Base-by-base conservation (phyloP, 306 rosid species). In the Pyrus bretschneideri region DNA sequence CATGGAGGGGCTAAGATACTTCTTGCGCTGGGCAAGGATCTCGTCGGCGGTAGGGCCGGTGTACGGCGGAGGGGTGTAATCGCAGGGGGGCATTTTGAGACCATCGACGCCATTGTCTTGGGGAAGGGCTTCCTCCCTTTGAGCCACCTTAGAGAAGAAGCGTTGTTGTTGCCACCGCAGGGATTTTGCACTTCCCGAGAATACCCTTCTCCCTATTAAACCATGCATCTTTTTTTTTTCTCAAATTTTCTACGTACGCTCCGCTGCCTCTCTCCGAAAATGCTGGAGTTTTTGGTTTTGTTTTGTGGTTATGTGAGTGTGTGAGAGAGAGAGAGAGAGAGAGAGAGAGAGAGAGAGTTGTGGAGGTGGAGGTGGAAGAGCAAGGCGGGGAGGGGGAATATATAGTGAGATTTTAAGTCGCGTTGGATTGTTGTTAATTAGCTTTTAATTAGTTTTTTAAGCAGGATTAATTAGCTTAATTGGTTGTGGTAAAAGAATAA, bases 1-100 rank as follows among this genome's bases (percentile, higher is more conserved):
- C 84, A 95, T 44, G n/a, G 99, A 83, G 14, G 99, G 99, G 86
- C 88, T 92, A 65, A 95, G 97, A 66, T 80, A 91, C 67, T 89
- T 82, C 72, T 78, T 84, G 30, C 99, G 95, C 83, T 92, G 93
- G 17, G 93, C 91, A 18, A 92, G 19, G 78, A 95, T 88, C 81
- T 95, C 89, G 3, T 81, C 84, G 17, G 80, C 83, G 49, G 89
- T 25, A 23, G 97, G 97, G 40, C 99, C 97, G 31, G 82, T 40
- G 82, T 95, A 95, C 13, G 91, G 83, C 30, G 86, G 82, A 23
- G 99, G 99, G 61, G 84, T 30, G 84, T 89, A 87, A 78, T 89
- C 89, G 80, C 90, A 92, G 44, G 87, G 78, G 52, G 97, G 99
- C 29, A 95, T 73, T 35, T 83, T 82, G 1, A 89, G 86, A 12